Conservation (phyloP, 2,329 filamentous ascomycete species). For the Cytospora piceicola region DNA sequence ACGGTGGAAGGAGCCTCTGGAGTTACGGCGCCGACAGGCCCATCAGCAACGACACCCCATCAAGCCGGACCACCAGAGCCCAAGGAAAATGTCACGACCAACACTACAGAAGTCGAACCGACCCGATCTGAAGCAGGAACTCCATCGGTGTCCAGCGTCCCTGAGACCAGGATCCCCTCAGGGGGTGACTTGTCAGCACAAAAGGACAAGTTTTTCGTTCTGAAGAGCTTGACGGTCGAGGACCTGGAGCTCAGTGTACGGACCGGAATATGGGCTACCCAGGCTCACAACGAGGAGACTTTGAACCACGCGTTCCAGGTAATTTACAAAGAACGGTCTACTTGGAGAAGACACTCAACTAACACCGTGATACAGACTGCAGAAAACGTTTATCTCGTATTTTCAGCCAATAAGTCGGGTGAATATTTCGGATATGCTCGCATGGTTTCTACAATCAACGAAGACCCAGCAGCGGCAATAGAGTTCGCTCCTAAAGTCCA, state of each 20-base stretch:
- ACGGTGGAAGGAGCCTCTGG: conserved; percentile 51
- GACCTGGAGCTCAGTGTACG: conserved; percentile 87
- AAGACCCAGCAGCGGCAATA: conserved; percentile 71
- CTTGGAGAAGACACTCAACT: background rate
- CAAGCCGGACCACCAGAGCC: conserved; percentile 20
- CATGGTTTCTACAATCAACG: conserved; percentile 83
- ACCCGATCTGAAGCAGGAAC: conserved; percentile 16
- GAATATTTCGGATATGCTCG: conserved; percentile 95
- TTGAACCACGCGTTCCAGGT: conserved; percentile 85
- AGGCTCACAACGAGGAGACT: conserved; percentile 86
- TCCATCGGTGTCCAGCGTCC: conserved; percentile 2
- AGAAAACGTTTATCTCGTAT: conserved; percentile 88
- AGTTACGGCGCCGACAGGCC: conserved; percentile 58
- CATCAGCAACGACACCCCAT: conserved; percentile 45
- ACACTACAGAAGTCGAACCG: conserved; percentile 19
- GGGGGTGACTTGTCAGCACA: conserved; percentile 36
- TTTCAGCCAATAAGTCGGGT: conserved; percentile 96
- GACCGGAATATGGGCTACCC: conserved; percentile 91
- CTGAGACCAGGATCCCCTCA: conserved; percentile 9
- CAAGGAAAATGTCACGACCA: conserved; percentile 19
- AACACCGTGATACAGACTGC: conserved; percentile 56
- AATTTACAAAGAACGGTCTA: conserved; percentile 35
- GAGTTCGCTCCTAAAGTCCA: conserved; percentile 71
- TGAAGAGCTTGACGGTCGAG: conserved; percentile 90
- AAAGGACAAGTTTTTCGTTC: conserved; percentile 82